Conservation (phyloP, 805 yeast species). For the Wickerhamomyces kurtzmanii region DNA sequence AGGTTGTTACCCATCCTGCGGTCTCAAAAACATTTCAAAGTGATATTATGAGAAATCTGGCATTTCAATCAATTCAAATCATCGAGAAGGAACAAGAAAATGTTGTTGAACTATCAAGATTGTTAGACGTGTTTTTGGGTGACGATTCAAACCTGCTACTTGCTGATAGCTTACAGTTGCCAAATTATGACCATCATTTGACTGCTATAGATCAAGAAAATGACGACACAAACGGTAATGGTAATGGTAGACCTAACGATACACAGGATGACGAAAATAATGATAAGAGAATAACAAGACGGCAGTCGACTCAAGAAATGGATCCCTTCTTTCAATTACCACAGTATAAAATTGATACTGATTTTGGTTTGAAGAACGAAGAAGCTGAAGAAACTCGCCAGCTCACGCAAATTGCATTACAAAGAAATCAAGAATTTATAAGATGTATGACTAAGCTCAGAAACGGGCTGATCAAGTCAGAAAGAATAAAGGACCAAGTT, state of each 20-base stretch:
- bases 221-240: conserved; percentile 6
- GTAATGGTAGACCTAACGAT: conserved; percentile 5
- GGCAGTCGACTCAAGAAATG: conserved; percentile 18
- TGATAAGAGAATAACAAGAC: conserved; percentile 20
- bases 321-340: conserved; percentile 69
- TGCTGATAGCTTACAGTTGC: conserved; percentile 56
- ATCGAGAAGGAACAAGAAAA: conserved; percentile 77
- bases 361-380: conserved; percentile 41
- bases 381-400: conserved; percentile 65
- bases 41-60: conserved; percentile 45
- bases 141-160: conserved; percentile 69
- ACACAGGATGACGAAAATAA: conserved; percentile 9
- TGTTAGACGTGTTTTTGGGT: conserved; percentile 75
- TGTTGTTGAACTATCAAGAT: conserved; percentile 58
- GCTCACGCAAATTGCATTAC: conserved; percentile 67
- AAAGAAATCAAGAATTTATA: conserved; percentile 79
- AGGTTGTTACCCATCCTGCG: conserved; percentile 62
- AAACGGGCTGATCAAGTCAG: conserved; percentile 69
- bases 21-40: conserved; percentile 56
- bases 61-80: conserved; percentile 63
- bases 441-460: conserved; percentile 69
- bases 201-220: conserved; percentile 10
- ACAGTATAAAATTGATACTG: conserved; percentile 26
- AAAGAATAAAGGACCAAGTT: conserved; percentile 60
- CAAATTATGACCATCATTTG: conserved; percentile 60